A percentile compares a stretch with the other conserved stretches of the same genome.
Evolutionary conservation across 2,329 filamentous ascomycete genomes (phyloP).

Genomic region (Chaetomium sp.): DNA sequence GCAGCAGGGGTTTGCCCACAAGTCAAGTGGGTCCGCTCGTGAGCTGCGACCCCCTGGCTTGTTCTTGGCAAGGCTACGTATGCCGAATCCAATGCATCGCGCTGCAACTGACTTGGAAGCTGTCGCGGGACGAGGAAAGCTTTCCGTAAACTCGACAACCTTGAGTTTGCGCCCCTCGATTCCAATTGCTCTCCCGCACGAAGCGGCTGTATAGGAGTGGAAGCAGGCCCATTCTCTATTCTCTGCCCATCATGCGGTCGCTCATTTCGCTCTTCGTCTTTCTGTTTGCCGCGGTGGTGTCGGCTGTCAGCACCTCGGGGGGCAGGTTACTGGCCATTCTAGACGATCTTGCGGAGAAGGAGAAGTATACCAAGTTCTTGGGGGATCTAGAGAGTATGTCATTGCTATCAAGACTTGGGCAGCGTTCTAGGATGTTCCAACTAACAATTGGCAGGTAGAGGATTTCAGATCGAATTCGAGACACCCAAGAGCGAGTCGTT

Average conservation of each 20-base stretch:
- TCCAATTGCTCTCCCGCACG: constrained; percentile 5
- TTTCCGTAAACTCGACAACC: constrained; percentile 14
- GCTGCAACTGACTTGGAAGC: constrained; percentile 3
- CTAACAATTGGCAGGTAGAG: constrained; percentile 56
- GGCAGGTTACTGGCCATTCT: constrained; percentile 77
- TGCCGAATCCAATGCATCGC: constrained; percentile 21
- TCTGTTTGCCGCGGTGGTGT: constrained; percentile 58
- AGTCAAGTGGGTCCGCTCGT: constrained; percentile 5
- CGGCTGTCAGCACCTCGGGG: constrained; percentile 73
- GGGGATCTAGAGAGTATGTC: constrained; percentile 60
- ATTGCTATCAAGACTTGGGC: background rate
- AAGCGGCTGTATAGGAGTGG: constrained; percentile 12
- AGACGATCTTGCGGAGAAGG: constrained; percentile 75
- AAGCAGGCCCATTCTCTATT: background rate
- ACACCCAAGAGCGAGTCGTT: constrained; percentile 75
- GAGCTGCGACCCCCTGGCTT: constrained; percentile 3
- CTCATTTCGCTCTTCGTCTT: constrained; percentile 64
- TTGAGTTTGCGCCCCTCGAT: constrained; percentile 20
- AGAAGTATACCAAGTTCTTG: constrained; percentile 75
- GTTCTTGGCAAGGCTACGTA: constrained; percentile 33
- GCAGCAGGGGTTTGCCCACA: background rate
- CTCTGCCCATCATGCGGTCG: constrained; percentile 55
- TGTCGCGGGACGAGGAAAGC: constrained; percentile 8
- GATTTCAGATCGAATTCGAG: constrained; percentile 73
- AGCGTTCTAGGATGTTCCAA: background rate